Evolutionary conservation across 176 grass and related monocot species (phyloP).

Genomic region (Puya raimondii): DNA sequence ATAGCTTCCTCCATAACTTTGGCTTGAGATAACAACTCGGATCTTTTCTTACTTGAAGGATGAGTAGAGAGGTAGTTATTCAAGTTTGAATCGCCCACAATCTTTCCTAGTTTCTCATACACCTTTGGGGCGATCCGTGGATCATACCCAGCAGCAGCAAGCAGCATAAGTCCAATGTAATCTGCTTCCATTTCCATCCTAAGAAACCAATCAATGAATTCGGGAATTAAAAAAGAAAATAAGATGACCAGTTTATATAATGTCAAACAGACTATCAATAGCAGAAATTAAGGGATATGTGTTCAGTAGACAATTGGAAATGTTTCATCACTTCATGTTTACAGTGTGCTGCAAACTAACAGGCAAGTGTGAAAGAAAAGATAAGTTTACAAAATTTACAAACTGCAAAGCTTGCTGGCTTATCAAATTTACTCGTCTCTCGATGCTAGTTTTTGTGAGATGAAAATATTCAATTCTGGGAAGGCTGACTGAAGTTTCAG

Average conservation of each 20-base stretch:
- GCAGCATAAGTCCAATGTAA: conserved; percentile 83
- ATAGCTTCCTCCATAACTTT: conserved; percentile 74
- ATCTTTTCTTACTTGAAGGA: conserved; percentile 81
- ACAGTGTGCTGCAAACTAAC: neutral
- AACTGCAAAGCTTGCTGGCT: neutral
- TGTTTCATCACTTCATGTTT: neutral
- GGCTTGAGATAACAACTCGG: conserved; percentile 47
- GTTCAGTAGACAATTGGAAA: too few relatives aligned
- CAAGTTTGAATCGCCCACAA: conserved; percentile 50
- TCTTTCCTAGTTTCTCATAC: conserved; percentile 75
- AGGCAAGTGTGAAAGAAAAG: neutral
- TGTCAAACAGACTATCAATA: neutral
- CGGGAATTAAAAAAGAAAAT: neutral
- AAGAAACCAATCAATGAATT: conserved; percentile 12
- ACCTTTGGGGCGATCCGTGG: conserved; percentile 63
- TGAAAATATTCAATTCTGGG: too few relatives aligned
- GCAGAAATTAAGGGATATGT: neutral
- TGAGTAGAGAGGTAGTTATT: conserved; percentile 77
- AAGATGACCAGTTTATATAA: neutral
- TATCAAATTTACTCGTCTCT: neutral
- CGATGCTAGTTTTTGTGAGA: too few relatives aligned
- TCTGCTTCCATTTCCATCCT: conserved; percentile 99
- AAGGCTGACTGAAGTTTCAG: too few relatives aligned
- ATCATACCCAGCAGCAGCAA: conserved; percentile 85
- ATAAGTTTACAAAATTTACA: neutral